Evolutionary conservation across 495 filamentous ascomycete species (phyloP).

Genomic region (Xylaria castorea): DNA sequence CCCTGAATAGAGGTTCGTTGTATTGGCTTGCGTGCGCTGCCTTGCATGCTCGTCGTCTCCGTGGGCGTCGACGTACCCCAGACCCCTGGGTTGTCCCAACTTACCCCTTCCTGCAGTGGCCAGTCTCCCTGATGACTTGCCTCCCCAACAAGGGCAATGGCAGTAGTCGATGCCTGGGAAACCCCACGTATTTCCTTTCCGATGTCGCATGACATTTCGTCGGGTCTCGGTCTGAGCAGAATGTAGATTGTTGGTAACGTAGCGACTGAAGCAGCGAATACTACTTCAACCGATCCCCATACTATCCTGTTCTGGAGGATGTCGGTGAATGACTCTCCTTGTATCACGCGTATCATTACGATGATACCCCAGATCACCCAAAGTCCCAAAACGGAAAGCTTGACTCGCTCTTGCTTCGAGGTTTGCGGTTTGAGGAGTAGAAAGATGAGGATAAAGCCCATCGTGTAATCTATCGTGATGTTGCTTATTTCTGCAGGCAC

Average conservation of each 20-base stretch:
- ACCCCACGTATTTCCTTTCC: neutral
- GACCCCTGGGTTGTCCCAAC: neutral
- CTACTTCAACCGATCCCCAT: slow-evolving; percentile 22
- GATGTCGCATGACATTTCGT: neutral
- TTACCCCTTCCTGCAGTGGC: neutral
- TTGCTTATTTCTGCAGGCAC: slow-evolving; percentile 16
- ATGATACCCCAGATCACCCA: neutral
- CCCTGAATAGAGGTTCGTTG: neutral
- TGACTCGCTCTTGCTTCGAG: neutral
- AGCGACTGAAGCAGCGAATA: slow-evolving; percentile 13
- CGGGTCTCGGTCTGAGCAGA: neutral
- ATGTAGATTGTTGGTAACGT: slow-evolving; percentile 20
- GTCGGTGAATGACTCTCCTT: slow-evolving; percentile 9
- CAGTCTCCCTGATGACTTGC: neutral
- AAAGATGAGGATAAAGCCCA: slow-evolving; percentile 7
- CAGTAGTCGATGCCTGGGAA: neutral
- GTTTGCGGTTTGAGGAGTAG: slow-evolving; percentile 2
- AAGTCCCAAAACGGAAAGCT: neutral
- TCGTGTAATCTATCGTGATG: slow-evolving; percentile 12
- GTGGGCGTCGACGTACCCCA: neutral
- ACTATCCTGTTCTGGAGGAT: slow-evolving; percentile 3
- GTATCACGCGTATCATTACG: slow-evolving; percentile 8
- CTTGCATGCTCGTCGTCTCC: neutral
- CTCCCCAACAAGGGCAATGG: neutral
- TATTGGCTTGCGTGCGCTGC: neutral